Conservation (phyloP, 164 flowering plant species). For the Nymphaea colorata region DNA sequence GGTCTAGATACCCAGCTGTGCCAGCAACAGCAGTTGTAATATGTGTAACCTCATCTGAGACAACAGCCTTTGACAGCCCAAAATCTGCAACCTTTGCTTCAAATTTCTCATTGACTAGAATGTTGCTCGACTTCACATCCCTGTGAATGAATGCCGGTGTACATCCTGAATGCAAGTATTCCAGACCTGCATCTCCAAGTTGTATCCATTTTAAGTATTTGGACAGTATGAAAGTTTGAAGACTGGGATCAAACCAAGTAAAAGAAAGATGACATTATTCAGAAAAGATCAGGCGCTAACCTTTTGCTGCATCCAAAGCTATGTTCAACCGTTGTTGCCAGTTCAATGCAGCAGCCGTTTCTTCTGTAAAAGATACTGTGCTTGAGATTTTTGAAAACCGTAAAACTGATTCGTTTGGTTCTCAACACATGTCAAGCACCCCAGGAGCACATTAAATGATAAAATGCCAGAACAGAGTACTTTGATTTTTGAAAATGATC, state of each 20-base stretch:
- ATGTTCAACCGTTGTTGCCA: constrained; percentile 16
- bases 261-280: neutral
- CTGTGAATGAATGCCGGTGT: no score
- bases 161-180: constrained; percentile 39
- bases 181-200: constrained; percentile 27
- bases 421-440: no score
- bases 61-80: constrained; percentile 34
- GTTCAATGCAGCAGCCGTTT: neutral
- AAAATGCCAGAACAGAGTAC: no score
- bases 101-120: constrained; percentile 27
- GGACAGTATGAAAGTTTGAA: neutral
- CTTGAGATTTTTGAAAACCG: no score
- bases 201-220: neutral
- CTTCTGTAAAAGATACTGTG: neutral
- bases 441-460: no score
- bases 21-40: constrained; percentile 29
- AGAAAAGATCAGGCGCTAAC: constrained; percentile 14
- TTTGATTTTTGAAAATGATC: no score
- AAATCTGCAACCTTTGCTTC: constrained; percentile 46
- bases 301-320: constrained; percentile 30
- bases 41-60: constrained; percentile 16
- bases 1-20: constrained; percentile 47
- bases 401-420: no score
- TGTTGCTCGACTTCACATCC: constrained; percentile 41
- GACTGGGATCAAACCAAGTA: no score